A percentile compares a stretch with the other conserved stretches of the same genome.
Evolutionary conservation across 176 grass and related monocot genomes (phyloP).

Genomic region (Eragrostis nindensis): DNA sequence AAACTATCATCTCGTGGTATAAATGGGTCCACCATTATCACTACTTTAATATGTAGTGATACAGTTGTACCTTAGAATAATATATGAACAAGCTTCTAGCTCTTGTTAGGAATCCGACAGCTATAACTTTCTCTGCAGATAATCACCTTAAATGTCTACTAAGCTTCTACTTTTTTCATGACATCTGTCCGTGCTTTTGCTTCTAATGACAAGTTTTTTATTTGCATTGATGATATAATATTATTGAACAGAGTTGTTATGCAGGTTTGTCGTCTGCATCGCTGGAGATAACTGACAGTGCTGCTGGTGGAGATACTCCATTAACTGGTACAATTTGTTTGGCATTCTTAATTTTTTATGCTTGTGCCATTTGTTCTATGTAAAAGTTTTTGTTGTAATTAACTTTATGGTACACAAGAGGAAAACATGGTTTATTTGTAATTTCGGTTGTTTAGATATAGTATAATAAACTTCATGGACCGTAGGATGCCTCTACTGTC

Average conservation of each 20-base stretch:
- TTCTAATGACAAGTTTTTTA: not conserved
- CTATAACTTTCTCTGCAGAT: not conserved
- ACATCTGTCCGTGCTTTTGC: not conserved
- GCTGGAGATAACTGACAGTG: constrained; percentile 71
- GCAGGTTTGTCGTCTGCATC: constrained; percentile 91
- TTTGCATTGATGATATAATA: constrained; percentile 33
- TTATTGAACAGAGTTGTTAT: constrained; percentile 42
- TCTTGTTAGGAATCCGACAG: not conserved
- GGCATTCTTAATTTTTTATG: constrained; percentile 18
- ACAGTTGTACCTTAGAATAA: not conserved
- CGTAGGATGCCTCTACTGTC: not conserved
- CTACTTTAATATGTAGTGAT: not conserved
- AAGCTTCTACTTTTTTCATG: not conserved
- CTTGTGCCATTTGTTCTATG: not conserved
- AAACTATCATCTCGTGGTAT: not conserved
- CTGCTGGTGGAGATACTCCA: constrained; percentile 49
- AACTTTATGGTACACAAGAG: constrained; percentile 22
- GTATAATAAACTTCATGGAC: constrained; percentile 12
- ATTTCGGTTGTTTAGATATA: not conserved
- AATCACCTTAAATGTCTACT: not conserved
- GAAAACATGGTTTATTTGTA: constrained; percentile 6
- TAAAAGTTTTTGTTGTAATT: constrained; percentile 28
- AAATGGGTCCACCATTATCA: not conserved
- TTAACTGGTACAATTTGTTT: constrained; percentile 64
- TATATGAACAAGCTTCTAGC: not conserved